Evolutionary conservation across 2,329 filamentous ascomycete species (phyloP), one percentile per base, ranked within the genome.

Genomic region (Diaporthe sp.): DNA sequence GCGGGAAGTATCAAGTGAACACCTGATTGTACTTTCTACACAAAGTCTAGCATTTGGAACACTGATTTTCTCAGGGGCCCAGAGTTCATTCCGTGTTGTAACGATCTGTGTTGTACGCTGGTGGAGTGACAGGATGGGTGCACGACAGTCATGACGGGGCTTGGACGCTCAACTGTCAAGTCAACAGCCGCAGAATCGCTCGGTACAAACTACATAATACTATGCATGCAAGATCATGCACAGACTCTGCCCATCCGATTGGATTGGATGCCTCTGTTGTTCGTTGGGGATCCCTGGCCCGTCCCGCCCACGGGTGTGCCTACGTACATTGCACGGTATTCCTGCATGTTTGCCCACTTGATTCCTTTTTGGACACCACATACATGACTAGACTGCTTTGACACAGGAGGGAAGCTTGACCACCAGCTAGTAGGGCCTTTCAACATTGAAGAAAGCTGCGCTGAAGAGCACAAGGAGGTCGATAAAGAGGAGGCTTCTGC

Each of bases 221-320:
- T n/a, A n/a, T n/a, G n/a, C 51, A 53, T 68, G 32, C 63, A 53
- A 53, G 63, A 68, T 68, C 47, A 8, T 53, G 63, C 63, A 53
- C 47, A 22, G 19, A 35, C 7, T 19, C 9, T 27, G 1, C 15
- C n/a, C 32, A 53, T 53, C 63, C 32, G 44, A 66, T 68, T 68
- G 47, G 44, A 66, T 68, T 68, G 47, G 63, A 22, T 68, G 2
- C 15, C 15, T 39, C 22, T 39, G 47, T 7, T 37, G 19, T 25
- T 39, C 32, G 15, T 30, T 39, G 17, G 47, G 47, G 63, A 22
- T 27, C 47, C 25, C 7, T n/a, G 9, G 8, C 63, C 25, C 32
- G 9, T 4, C n/a, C 47, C n/a, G 44, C 44, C 19, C n/a, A n/a
- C n/a, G n/a, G n/a, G n/a, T 51, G n/a, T 51, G 47, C 4, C 47